Percentiles rank a stretch among this genome's conserved stretches.
Evolutionary conservation across 1,284 basidiomycete species (phyloP).

Genomic region (Cutaneotrichosporon sp.): DNA sequence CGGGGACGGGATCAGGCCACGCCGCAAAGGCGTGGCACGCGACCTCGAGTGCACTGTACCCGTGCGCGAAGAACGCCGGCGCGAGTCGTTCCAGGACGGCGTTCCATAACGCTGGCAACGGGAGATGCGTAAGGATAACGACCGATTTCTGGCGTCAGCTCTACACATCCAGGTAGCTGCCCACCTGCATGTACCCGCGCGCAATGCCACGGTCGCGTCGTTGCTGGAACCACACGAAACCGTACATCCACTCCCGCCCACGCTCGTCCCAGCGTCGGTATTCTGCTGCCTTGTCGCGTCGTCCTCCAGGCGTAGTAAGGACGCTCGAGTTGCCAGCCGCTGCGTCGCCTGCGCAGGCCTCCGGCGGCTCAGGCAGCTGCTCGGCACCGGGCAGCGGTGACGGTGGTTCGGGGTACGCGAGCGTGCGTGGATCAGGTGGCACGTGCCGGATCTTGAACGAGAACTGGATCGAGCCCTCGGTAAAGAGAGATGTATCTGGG

Average conservation of each 20-base stretch:
- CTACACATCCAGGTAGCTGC: conserved; percentile 14
- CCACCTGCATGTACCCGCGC: conserved; percentile 80
- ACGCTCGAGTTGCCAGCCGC: background rate
- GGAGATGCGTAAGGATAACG: conserved; percentile 75
- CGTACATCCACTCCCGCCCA: conserved; percentile 58
- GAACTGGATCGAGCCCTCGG: conserved; percentile 51
- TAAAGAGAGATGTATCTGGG: conserved; percentile 79
- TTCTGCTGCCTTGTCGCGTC: conserved; percentile 41
- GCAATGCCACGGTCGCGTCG: conserved; percentile 62
- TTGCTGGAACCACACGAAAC: conserved; percentile 76
- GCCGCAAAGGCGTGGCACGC: conserved; percentile 78
- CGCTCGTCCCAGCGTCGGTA: conserved; percentile 43
- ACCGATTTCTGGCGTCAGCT: conserved; percentile 61
- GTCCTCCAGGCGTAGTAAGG: background rate
- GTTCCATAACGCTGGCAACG: conserved; percentile 77
- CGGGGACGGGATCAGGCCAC: conserved; percentile 67
- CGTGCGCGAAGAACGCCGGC: conserved; percentile 67
- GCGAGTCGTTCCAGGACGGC: conserved; percentile 66
- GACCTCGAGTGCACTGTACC: conserved; percentile 72
- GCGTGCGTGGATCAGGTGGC: conserved; percentile 30
- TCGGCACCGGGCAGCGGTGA: conserved; percentile 32
- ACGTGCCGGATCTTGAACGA: conserved; percentile 56
- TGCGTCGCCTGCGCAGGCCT: background rate
- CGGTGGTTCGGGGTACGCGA: conserved; percentile 37
- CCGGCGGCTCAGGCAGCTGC: background rate